Percentiles rank a stretch among this genome's conserved stretches.
These are phyloP conservation scores for Saccharomyces hybrid DNA, from an alignment of 1,139 yeast genomes.

Conservation along the genomic window DNA sequence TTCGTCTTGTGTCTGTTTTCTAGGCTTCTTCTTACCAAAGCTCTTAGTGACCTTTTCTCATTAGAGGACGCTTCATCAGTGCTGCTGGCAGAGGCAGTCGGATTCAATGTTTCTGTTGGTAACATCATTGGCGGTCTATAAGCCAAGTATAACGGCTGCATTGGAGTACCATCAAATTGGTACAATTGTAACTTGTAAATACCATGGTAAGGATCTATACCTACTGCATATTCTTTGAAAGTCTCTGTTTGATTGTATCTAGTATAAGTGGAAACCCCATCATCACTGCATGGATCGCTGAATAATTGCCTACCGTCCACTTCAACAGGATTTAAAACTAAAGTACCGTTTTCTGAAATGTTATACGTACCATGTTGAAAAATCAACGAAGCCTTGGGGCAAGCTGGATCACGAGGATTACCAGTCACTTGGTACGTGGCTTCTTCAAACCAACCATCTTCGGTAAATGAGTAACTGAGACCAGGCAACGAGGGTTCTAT, in stretches of 20 bases:
- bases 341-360: slow-evolving; percentile 55
- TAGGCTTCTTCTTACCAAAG: slow-evolving; percentile 56
- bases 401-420: slow-evolving; percentile 66
- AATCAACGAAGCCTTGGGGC: slow-evolving; percentile 75
- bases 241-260: slow-evolving; percentile 64
- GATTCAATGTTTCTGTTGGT: slow-evolving; percentile 86
- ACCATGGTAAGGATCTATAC: slow-evolving; percentile 75
- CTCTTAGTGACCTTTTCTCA: slow-evolving; percentile 35
- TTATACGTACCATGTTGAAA: slow-evolving; percentile 86
- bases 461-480: slow-evolving; percentile 82
- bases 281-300: slow-evolving; percentile 71
- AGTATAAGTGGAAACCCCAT: slow-evolving; percentile 52
- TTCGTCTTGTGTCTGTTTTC: slow-evolving; percentile 76
- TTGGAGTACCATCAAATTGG: slow-evolving; percentile 72
- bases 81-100: slow-evolving; percentile 47
- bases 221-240: slow-evolving; percentile 52
- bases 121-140: slow-evolving; percentile 94
- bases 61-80: slow-evolving; percentile 30
- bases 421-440: slow-evolving; percentile 75
- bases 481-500: slow-evolving; percentile 97
- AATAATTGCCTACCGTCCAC: slow-evolving; percentile 92
- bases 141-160: slow-evolving; percentile 86
- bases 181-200: slow-evolving; percentile 65
- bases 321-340: slow-evolving; percentile 62
- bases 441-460: slow-evolving; percentile 84